Evolutionary conservation across 2,329 filamentous ascomycete species (phyloP), one percentile per base, ranked within the genome.

Genomic region (Dactylonectria macrodidyma): DNA sequence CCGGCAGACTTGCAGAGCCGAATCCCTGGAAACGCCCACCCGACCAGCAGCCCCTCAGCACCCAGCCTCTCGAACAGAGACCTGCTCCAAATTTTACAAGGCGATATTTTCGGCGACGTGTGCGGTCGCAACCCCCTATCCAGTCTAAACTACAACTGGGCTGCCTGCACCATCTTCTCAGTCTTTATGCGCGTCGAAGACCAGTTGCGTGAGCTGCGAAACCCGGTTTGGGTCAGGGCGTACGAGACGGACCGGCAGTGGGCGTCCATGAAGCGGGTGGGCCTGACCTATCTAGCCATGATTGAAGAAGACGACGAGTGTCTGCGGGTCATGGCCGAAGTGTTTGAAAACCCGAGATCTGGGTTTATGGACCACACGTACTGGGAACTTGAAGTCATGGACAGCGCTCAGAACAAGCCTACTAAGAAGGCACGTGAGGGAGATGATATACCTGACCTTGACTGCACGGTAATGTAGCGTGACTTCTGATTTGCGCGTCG

Each of bases 101-200:
- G 34, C 4, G 69, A 73, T 48, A 44, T 70, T 7, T n/a, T 33
- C 10, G 59, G 16, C 5, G 71, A 73, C 5, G 50, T 73, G 2
- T 55, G 47, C 0, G 69, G 71, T 3, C 33, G 7, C 7, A 22
- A 46, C 1, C 79, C 79, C 3, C n/a, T 79, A 1, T 81, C 77
- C 0, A 74, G 75, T 22, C 19, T 83, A 5, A 83, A 83, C 68
- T 83, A 80, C 48, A 16, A 80, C 10, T 77, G 63, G 56, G 69
- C 78, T 1, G 77, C 75, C 3, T 47, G 47, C 0, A 22, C 38
- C 6, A 71, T 80, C 11, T 55, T 80, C 51, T 38, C 71, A 3
- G 33, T 73, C 0, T 82, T 80, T 30, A 16, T 14, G 1, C 22
- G 56, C 9, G 71, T 83, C 11, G 79, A 84, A 57, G 54, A 66